Base-by-base conservation (phyloP, 768 basidiomycete genomes). In the Dentipellis fragilis region DNA sequence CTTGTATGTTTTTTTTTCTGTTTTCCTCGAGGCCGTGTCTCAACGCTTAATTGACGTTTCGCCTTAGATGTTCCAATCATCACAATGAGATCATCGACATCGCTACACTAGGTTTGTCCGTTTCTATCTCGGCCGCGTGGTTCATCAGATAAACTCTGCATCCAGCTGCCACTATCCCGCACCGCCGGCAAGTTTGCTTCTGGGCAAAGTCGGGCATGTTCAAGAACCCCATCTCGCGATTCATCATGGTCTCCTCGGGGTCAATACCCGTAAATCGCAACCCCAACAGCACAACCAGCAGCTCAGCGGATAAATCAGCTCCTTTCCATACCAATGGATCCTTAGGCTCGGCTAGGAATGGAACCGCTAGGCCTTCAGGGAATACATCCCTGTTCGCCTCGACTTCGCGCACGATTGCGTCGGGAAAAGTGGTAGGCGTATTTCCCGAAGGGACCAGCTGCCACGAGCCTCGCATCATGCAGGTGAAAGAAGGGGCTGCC, bases 251-350 rank as follows among this genome's bases (percentile, higher is more conserved):
- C 51, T 86, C 87, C 57, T 88, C 93, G 2, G 93, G 95, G 9
- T 94, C 93, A 68, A 93, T 97, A 61, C 93, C 95, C 17, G 95
- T 98, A 29, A 93, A 96, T 68, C 81, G 96, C 58, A 93, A 89
- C 71, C 89, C 81, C 56, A 90, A 90, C 72, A 92, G 96, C 72
- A 82, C 90, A 56, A 87, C 85, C 61, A 79, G 81, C 47, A 37
- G 23, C 19, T 48, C 59, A n/a, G 10, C 29, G n/a, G 42, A 5
- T 1, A 45, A 45, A 5, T 45, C 42, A 19, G 10, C 42, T 8
- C 19, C 42, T n/a, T 9, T 16, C 19, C 19, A n/a, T n/a, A 45
- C 16, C 42, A 19, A 45, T n/a, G 42, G 42, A 3, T 14, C 42
- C n/a, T 10, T 45, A 16, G 14, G 40, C 40, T 17, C 5, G 11